These are phyloP conservation scores for Sphenostylis stenocarpa DNA, from an alignment of 306 rosid genomes.

Conservation along the genomic window DNA sequence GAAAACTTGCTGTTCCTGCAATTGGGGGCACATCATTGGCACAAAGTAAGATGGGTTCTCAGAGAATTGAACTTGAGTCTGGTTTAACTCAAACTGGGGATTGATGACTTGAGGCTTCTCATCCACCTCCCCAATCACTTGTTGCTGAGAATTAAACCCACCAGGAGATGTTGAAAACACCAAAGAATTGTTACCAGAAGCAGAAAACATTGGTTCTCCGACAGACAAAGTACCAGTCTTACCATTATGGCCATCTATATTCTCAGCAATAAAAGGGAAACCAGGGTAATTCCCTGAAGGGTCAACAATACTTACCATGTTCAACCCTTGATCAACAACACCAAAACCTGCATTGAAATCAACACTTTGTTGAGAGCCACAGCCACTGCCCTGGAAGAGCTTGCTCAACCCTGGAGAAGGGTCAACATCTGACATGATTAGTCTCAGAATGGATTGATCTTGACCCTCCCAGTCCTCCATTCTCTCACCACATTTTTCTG, in stretches of 20 bases:
- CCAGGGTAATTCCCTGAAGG: conserved; percentile 45
- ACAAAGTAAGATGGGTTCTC: conserved; percentile 67
- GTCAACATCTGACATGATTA: conserved; percentile 87
- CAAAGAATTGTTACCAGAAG: conserved; percentile 39
- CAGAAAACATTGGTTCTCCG: conserved; percentile 42
- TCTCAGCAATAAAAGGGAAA: conserved; percentile 38
- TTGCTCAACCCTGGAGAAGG: conserved; percentile 83
- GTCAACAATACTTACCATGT: conserved; percentile 40
- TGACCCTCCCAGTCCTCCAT: conserved; percentile 94
- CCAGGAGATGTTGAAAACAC: conserved; percentile 43
- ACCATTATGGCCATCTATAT: conserved; percentile 24
- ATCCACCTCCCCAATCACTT: conserved; percentile 48
- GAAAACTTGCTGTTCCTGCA: conserved; percentile 64
- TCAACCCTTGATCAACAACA: conserved; percentile 64
- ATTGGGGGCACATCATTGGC: conserved; percentile 60
- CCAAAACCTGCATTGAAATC: conserved; percentile 64
- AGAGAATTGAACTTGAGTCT: conserved; percentile 59
- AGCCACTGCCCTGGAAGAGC: conserved; percentile 54
- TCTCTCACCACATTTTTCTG: conserved; percentile 60
- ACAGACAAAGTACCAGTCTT: conserved; percentile 27
- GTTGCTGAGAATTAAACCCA: conserved; percentile 53
- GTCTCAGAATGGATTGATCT: conserved; percentile 77
- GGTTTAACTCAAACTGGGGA: conserved; percentile 60
- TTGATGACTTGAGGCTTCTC: conserved; percentile 78
- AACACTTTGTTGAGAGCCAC: conserved; percentile 45